These are phyloP conservation scores for Starmerella khaoyaiensis DNA, from an alignment of 805 yeast species.

Conservation along the genomic window DNA sequence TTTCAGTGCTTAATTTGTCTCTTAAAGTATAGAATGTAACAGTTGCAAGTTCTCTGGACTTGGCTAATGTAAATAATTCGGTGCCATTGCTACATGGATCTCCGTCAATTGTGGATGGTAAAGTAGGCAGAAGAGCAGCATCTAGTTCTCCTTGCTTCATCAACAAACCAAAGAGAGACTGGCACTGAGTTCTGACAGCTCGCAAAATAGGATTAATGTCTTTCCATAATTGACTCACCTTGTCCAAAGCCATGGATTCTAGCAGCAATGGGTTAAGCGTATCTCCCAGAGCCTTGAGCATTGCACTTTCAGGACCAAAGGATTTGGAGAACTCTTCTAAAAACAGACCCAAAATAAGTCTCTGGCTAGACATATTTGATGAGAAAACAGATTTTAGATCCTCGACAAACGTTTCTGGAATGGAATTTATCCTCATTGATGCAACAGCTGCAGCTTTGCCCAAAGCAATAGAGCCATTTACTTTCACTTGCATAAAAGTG, in stretches of 20 bases:
- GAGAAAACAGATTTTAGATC: constrained; percentile 30
- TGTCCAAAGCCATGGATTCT: constrained; percentile 12
- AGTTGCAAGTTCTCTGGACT: constrained; percentile 56
- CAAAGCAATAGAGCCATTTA: constrained; percentile 60
- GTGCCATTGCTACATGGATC: constrained; percentile 80
- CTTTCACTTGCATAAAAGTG: constrained; percentile 58
- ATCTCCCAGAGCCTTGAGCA: too few relatives aligned
- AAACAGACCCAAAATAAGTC: constrained; percentile 54
- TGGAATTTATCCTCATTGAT: neutral
- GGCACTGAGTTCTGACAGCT: constrained; percentile 76
- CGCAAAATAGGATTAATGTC: constrained; percentile 79
- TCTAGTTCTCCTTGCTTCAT: constrained; percentile 64
- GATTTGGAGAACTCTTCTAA: constrained; percentile 44
- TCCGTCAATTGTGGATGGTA: constrained; percentile 87
- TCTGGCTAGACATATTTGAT: constrained; percentile 68
- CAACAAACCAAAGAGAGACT: constrained; percentile 66
- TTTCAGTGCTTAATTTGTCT: constrained; percentile 49
- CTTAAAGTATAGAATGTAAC: constrained; percentile 56
- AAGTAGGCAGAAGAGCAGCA: constrained; percentile 56
- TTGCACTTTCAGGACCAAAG: neutral
- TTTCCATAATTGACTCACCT: constrained; percentile 33
- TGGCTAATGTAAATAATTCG: constrained; percentile 70
- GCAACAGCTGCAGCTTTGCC: constrained; percentile 37
- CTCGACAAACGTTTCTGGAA: constrained; percentile 1
- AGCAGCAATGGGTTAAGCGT: constrained; percentile 9